phyloP scores from a whole-genome alignment of 2,329 filamentous ascomycete genomes.

The Talaromyces sp. region DNA sequence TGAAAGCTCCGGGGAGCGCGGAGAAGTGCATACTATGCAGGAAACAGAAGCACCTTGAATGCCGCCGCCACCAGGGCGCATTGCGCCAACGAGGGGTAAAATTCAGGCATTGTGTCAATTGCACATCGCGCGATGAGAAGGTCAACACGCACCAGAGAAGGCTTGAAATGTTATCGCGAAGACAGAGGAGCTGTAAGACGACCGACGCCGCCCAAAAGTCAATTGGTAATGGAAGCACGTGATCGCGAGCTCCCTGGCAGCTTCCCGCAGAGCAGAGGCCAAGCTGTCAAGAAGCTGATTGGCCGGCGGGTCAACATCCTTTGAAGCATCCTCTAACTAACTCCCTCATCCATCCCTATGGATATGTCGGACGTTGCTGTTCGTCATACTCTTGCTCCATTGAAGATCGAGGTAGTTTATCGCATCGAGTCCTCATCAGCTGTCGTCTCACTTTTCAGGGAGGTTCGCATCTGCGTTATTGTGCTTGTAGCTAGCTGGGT shows the following conservation, averaged over 20 bases:
- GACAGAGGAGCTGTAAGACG: not conserved
- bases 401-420: constrained; percentile 50
- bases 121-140: constrained; percentile 26
- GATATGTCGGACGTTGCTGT: constrained; percentile 40
- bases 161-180: not conserved
- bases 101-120: constrained; percentile 64
- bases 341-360: constrained; percentile 6
- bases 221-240: not conserved
- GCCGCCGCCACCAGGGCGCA: constrained; percentile 82
- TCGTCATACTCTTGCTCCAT: constrained; percentile 47
- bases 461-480: constrained; percentile 52
- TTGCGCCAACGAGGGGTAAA: constrained; percentile 84
- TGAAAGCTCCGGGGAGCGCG: not conserved
- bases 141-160: not conserved
- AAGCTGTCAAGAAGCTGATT: constrained; percentile 26
- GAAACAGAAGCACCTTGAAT: constrained; percentile 88
- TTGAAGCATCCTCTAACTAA: not conserved
- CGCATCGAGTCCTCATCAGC: constrained; percentile 53
- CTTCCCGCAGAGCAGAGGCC: constrained; percentile 21
- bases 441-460: constrained; percentile 50
- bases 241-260: constrained; percentile 1
- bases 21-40: constrained; percentile 75
- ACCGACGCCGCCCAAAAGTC: not conserved
- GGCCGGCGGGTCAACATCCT: constrained; percentile 14
- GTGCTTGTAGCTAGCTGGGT: constrained; percentile 51